Conservation (phyloP, 768 basidiomycete species). For the Boletus edulis region DNA sequence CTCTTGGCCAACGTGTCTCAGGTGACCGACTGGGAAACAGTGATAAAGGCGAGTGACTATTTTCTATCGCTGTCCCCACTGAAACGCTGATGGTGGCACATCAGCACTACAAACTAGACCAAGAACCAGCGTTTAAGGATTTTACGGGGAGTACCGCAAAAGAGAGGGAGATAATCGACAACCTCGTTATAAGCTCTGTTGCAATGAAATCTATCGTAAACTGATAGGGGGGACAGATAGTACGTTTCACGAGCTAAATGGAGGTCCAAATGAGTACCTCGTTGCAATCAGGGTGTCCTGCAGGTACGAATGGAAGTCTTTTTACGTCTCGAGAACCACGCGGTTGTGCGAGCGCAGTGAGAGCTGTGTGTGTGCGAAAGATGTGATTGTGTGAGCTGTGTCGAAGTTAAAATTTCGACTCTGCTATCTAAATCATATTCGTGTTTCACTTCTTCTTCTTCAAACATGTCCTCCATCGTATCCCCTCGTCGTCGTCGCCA, state of each 20-base stretch:
- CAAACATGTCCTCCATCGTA: constrained; percentile 11
- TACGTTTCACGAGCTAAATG: too few species aligned
- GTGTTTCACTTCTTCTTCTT: constrained; percentile 10
- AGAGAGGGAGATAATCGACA: constrained; percentile 49
- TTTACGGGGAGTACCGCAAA: constrained; percentile 30
- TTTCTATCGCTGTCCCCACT: too few species aligned
- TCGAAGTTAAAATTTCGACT: too few species aligned
- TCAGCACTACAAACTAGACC: constrained; percentile 70
- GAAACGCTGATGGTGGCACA: not conserved
- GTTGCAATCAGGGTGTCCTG: too few species aligned
- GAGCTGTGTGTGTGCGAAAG: not conserved
- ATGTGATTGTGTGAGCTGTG: not conserved
- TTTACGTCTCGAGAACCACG: not conserved
- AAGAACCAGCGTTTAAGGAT: constrained; percentile 43
- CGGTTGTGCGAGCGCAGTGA: too few species aligned
- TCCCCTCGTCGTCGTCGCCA: constrained; percentile 56
- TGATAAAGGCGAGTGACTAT: constrained; percentile 67
- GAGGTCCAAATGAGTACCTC: too few species aligned
- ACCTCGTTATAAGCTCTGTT: constrained; percentile 73
- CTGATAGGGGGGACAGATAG: too few species aligned
- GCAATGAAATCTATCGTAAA: constrained; percentile 71
- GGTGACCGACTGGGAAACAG: constrained; percentile 66
- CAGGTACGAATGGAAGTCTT: not conserved
- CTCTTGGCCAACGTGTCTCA: constrained; percentile 42
- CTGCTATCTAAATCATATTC: too few species aligned